Evolutionary conservation across 495 filamentous ascomycete genomes (phyloP).

Genomic region (Tuber calosporum): DNA sequence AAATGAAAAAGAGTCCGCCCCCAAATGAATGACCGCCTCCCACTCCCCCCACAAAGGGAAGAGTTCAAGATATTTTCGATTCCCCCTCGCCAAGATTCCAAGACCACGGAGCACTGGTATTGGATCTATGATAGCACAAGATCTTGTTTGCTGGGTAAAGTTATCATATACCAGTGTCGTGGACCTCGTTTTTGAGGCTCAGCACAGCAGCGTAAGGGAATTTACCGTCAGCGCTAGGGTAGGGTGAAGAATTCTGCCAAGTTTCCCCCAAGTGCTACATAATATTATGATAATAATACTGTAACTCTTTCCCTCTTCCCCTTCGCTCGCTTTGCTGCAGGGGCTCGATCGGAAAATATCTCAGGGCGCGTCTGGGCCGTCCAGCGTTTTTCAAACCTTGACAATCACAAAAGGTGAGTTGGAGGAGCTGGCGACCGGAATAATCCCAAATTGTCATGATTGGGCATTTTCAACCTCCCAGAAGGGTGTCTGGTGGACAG

Average conservation of each 20-base stretch:
- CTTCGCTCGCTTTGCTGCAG: background rate
- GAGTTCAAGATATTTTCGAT: background rate
- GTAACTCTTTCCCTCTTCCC: background rate
- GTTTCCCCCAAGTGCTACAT: too few relatives aligned
- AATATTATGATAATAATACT: too few relatives aligned
- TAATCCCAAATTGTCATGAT: too few relatives aligned
- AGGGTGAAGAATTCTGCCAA: background rate
- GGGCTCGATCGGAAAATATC: background rate
- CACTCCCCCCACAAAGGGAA: background rate
- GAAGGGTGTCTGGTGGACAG: too few relatives aligned
- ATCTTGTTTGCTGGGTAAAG: background rate
- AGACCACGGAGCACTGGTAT: background rate
- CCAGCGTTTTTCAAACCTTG: too few relatives aligned
- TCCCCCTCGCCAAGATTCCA: background rate
- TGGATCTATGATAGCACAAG: slow-evolving; percentile 1
- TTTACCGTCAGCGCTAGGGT: background rate
- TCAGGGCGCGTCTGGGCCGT: too few relatives aligned
- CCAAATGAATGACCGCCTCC: background rate
- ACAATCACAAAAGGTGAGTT: too few relatives aligned
- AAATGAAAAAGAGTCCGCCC: background rate
- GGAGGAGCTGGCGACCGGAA: too few relatives aligned
- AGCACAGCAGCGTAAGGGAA: background rate
- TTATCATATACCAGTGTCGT: too few relatives aligned
- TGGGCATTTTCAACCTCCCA: too few relatives aligned
- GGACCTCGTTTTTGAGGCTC: background rate